phyloP scores from a whole-genome alignment of 345 rosid genomes.

The Linum trigynum region DNA sequence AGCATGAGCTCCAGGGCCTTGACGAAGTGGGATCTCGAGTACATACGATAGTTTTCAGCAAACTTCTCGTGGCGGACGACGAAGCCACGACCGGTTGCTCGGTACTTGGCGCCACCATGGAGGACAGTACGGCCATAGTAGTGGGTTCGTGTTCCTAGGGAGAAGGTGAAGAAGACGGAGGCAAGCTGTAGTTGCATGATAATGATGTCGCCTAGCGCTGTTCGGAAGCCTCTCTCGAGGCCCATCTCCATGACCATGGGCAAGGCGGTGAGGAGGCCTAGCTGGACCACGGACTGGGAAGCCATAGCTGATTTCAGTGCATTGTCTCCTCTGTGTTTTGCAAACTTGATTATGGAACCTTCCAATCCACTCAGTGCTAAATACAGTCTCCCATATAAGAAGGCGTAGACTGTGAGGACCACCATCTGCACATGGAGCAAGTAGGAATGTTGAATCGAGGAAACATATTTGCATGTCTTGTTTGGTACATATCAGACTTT shows the following conservation, averaged over 20 bases:
- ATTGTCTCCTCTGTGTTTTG: constrained; percentile 55
- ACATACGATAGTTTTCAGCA: constrained; percentile 95
- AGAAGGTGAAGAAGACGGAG: constrained; percentile 87
- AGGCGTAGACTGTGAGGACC: constrained; percentile 59
- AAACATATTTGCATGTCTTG: constrained; percentile 1
- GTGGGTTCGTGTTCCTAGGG: constrained; percentile 87
- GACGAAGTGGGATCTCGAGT: constrained; percentile 92
- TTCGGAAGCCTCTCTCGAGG: constrained; percentile 88
- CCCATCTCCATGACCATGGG: constrained; percentile 99
- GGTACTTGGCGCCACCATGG: constrained; percentile 95
- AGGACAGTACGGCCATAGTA: constrained; percentile 89
- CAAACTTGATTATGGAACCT: constrained; percentile 56
- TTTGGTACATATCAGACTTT: too few species aligned
- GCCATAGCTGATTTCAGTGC: constrained; percentile 86
- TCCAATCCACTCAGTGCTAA: constrained; percentile 85
- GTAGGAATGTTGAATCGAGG: constrained; percentile 1
- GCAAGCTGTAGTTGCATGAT: constrained; percentile 98
- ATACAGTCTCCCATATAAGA: constrained; percentile 85
- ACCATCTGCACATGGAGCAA: constrained; percentile 45
- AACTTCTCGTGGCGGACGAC: constrained; percentile 94
- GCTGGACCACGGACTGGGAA: constrained; percentile 80
- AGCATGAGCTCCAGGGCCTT: constrained; percentile 80
- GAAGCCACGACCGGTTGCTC: constrained; percentile 99
- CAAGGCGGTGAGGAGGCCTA: constrained; percentile 69
- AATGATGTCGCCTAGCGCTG: constrained; percentile 66